Evolutionary conservation across 2,329 filamentous ascomycete species (phyloP), one percentile per base, ranked within the genome.

Genomic region (Aspergillus clavatus): DNA sequence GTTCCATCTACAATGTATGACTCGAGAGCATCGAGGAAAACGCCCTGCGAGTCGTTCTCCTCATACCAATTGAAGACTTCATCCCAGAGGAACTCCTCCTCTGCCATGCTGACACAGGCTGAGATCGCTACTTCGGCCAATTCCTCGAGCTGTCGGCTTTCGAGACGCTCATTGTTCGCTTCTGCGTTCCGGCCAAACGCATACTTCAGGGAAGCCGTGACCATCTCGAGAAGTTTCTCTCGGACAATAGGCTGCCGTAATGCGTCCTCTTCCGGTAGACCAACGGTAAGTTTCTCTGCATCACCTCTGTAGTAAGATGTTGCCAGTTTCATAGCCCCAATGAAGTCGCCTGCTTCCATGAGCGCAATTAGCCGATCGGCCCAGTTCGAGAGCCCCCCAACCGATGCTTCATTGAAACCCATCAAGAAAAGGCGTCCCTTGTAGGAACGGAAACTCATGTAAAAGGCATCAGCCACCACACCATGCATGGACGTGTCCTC

Each of bases 271-370:
- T 96, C 90, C 0, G 94, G 91, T 7, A 98, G 73, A 0, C 93
- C 93, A 43, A 98, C 87, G 0, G 93, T 97, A 40, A 97, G 78
- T 66, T 93, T 96, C 65, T 96, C 89, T n/a, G 88, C 82, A 59
- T 89, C 83, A 19, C 93, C 93, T 6, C 82, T 84, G 63, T 95
- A 97, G 67, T 97, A 98, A 0, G 86, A 86, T 1, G 89, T 95
- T 7, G 91, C 94, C 47, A 98, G 76, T 53, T 85, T 80, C 48
- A 98, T 95, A 1, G 93, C 90, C 10, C 83, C 86, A 52, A 98
- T 86, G 60, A 95, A 95, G 67, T 97, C 89, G n/a, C 93, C 93
- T 45, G 89, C 82, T 64, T 97, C 90, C 87, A 98, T 96, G 56
- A 97, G 76, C 0, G 91, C 90, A 54, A 96, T 83, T 14, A 98